phyloP scores from a whole-genome alignment of 2,329 filamentous ascomycete species.

The Ascochyta clinopodiicola region DNA sequence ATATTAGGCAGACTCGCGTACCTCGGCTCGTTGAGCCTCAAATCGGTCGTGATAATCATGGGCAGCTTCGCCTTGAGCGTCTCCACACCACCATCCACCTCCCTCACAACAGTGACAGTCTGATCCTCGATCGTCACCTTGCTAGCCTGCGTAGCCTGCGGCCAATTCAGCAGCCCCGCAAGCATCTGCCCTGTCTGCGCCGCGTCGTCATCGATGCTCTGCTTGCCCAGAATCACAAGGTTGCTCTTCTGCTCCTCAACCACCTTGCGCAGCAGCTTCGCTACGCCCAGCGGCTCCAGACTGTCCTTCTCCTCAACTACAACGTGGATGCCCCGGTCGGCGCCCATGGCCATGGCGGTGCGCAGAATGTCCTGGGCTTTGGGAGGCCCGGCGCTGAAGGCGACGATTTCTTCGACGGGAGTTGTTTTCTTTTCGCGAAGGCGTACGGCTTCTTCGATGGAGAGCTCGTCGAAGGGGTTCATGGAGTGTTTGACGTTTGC shows the following conservation, averaged over 20 bases:
- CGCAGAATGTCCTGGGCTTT: constrained; percentile 89
- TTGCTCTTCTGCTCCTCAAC: constrained; percentile 87
- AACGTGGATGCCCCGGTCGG: constrained; percentile 88
- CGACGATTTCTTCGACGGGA: constrained; percentile 84
- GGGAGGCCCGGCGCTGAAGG: constrained; percentile 83
- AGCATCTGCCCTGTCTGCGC: constrained; percentile 98
- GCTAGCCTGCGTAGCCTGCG: constrained; percentile 92
- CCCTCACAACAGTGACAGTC: constrained; percentile 77
- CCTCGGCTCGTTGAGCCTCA: constrained; percentile 91
- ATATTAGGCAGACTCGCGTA: constrained; percentile 97
- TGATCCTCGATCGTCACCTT: constrained; percentile 79
- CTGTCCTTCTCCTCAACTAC: constrained; percentile 65
- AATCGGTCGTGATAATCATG: constrained; percentile 92
- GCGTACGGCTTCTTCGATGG: constrained; percentile 92
- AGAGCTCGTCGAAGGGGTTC: constrained; percentile 99
- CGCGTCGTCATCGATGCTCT: constrained; percentile 96
- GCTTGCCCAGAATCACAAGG: constrained; percentile 92
- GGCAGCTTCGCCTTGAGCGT: constrained; percentile 85
- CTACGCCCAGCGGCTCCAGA: constrained; percentile 88
- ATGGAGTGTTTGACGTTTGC: constrained; percentile 95
- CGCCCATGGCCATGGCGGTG: constrained; percentile 98
- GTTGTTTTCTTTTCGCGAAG: constrained; percentile 78
- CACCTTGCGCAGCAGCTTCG: constrained; percentile 82
- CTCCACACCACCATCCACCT: constrained; percentile 95
- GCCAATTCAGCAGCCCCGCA: constrained; percentile 87